Base-by-base conservation (phyloP, 192 early-diverging fungal species). In the Martensiomyces pterosporus region DNA sequence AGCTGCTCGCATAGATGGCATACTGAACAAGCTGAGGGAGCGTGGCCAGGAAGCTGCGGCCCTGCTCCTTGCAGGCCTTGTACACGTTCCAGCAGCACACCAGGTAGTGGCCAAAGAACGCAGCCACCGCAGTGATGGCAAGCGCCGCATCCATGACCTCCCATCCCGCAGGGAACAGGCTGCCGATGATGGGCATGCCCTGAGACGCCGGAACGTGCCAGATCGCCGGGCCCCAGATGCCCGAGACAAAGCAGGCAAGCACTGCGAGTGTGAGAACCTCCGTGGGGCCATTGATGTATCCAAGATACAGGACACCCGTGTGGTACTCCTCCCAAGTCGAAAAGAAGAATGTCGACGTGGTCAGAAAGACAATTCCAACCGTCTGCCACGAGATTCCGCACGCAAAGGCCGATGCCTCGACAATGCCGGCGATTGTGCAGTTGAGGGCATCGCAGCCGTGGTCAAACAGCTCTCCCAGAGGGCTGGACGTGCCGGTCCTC, bases 271-370 rank as follows among this genome's bases (percentile, higher is more conserved):
- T 77, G 37, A 93, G 70, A 35, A 89, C 86, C 67, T 93, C 91
- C 3, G 88, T 90, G 16, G 91, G 90, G 24, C 91, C 91, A 48
- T 90, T 91, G 46, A 91, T 43, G 49, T 87, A 83, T 2, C 88
- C 88, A 17, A 93, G 75, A 58, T 89, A 93, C 15, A 93, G 75
- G 2, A 82, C 80, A 16, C 87, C 86, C 9, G 91, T 93, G 58
- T 92, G 89, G 64, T 90, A 93, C 56, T 89, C 88, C 59, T 93
- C 91, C 82, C 88, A 90, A 5, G 91, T 91, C 4, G 89, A 90
- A 27, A 90, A 57, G 72, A 87, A 92, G 60, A 93, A 93, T 14
- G 87, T 78, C 49, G 77, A 55, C 15, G 88, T 83, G 15, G 83
- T 85, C 9, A 85, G 52, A 49, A 83, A 76, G 35, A 89, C 44